Conservation (phyloP, 2,329 filamentous ascomycete genomes). For the Cladosporium sp. region DNA sequence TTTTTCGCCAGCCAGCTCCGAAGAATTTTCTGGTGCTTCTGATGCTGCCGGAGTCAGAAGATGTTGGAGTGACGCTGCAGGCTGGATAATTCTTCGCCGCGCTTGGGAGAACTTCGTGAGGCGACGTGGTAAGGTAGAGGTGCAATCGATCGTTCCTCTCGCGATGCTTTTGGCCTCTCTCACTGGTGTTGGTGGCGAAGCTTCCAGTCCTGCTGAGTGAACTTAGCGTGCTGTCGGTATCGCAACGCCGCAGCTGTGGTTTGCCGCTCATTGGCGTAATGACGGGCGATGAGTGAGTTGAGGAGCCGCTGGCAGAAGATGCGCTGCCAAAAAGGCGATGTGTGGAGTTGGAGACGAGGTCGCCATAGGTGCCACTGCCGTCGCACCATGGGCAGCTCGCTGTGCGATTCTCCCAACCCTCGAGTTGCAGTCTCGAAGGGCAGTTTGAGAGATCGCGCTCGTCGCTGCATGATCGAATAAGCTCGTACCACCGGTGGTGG, state of each 20-base stretch:
- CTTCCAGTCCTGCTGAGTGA: slow-evolving; percentile 29
- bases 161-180: slow-evolving; percentile 27
- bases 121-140: slow-evolving; percentile 29
- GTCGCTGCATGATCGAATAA: slow-evolving; percentile 41
- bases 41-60: slow-evolving; percentile 10
- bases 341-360: slow-evolving; percentile 37
- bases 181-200: slow-evolving; percentile 23
- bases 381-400: slow-evolving; percentile 47
- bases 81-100: slow-evolving; percentile 31
- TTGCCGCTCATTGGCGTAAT: slow-evolving; percentile 4
- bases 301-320: slow-evolving; percentile 33
- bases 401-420: slow-evolving; percentile 48
- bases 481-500: slow-evolving; percentile 48
- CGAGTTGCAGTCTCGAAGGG: slow-evolving; percentile 40
- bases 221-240: slow-evolving; percentile 21
- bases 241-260: slow-evolving; percentile 18
- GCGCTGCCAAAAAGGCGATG: slow-evolving; percentile 46
- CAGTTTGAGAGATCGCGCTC: slow-evolving; percentile 46
- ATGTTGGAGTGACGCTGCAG: slow-evolving; percentile 11
- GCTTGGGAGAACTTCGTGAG: slow-evolving; percentile 31
- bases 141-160: slow-evolving; percentile 33
- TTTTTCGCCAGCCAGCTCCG: slow-evolving; percentile 21
- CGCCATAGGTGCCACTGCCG: slow-evolving; percentile 13
- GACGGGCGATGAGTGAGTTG: slow-evolving; percentile 13
- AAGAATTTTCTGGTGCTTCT: slow-evolving; percentile 12